Conservation (phyloP, 2,329 filamentous ascomycete genomes). For the Penicillium sclerotiorum region DNA sequence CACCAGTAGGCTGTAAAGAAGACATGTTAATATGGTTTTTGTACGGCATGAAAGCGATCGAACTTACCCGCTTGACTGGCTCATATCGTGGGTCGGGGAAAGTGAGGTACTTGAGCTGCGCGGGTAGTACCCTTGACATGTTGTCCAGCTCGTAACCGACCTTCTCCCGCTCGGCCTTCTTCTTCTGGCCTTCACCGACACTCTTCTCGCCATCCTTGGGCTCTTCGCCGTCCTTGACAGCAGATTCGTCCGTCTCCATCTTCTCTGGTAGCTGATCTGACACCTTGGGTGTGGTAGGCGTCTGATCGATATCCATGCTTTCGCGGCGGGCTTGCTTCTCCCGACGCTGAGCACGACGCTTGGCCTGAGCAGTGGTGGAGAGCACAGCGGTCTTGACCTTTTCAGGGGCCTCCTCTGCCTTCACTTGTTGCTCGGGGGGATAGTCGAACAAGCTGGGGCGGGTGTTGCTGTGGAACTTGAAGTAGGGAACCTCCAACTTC, state of each 20-base stretch:
- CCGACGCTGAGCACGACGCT: conserved; percentile 90
- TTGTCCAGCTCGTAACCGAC: conserved; percentile 94
- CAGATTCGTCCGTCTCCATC: conserved; percentile 73
- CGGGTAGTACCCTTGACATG: conserved; percentile 91
- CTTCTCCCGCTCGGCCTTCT: conserved; percentile 94
- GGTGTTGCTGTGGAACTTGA: conserved; percentile 95
- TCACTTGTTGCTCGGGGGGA: conserved; percentile 93
- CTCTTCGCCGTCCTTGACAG: conserved; percentile 61
- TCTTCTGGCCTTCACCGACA: conserved; percentile 67
- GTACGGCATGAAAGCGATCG: not conserved
- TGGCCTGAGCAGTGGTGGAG: conserved; percentile 95
- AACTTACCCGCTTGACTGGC: conserved; percentile 82
- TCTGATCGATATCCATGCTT: conserved; percentile 91
- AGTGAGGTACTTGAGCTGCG: conserved; percentile 92
- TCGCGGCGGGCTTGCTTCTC: conserved; percentile 86
- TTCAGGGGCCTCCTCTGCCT: conserved; percentile 88
- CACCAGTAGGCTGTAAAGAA: conserved; percentile 74
- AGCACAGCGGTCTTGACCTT: conserved; percentile 94
- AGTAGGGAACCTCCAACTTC: conserved; percentile 86
- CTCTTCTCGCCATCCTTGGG: conserved; percentile 64
- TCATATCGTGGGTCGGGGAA: conserved; percentile 89
- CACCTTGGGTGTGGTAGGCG: conserved; percentile 72
- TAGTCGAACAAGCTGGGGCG: conserved; percentile 97
- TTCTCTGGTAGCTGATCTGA: conserved; percentile 68
- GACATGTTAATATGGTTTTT: conserved; percentile 43